A percentile compares a stretch with the other conserved stretches of the same genome.
Conservation (phyloP, 2,329 filamentous ascomycete species). For the Pseudopyricularia javanii region DNA sequence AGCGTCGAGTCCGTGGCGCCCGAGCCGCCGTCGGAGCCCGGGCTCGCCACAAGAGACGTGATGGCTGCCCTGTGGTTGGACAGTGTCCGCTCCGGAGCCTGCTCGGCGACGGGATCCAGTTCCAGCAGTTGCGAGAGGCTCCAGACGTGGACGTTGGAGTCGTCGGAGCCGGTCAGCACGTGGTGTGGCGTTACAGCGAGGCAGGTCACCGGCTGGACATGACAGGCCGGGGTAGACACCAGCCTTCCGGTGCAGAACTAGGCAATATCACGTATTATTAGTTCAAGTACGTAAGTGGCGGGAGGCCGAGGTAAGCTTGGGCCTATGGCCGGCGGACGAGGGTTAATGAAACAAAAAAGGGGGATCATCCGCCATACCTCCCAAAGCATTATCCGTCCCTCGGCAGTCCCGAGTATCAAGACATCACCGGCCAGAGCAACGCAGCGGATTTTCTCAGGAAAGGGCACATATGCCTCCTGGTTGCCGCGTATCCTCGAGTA, state of each 20-base stretch:
- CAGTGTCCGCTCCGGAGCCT: constrained; percentile 65
- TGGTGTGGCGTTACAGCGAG: constrained; percentile 61
- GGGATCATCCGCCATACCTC: constrained; percentile 46
- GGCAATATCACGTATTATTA: constrained; percentile 6
- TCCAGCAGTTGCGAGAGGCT: constrained; percentile 63
- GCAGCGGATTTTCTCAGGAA: constrained; percentile 75
- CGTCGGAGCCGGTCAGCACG: constrained; percentile 66
- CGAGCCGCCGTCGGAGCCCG: not conserved
- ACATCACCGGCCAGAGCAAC: constrained; percentile 61
- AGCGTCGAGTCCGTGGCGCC: constrained; percentile 52
- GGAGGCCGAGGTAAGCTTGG: too few relatives aligned
- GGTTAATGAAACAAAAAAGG: not conserved
- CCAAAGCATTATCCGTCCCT: constrained; percentile 82
- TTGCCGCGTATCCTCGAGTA: constrained; percentile 75
- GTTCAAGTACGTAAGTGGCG: too few relatives aligned
- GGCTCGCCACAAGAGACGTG: constrained; percentile 43
- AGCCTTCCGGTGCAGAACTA: constrained; percentile 65
- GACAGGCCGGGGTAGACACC: constrained; percentile 62
- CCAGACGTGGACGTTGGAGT: constrained; percentile 91
- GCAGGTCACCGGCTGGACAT: constrained; percentile 70
- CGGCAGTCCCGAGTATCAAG: constrained; percentile 68
- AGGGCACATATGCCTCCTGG: constrained; percentile 79
- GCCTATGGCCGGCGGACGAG: too few relatives aligned
- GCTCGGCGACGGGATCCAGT: constrained; percentile 36
- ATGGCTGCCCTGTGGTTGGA: constrained; percentile 66